Evolutionary conservation across 306 rosid species (phyloP), one percentile per base, ranked within the genome.

Genomic region (Adenanthera pavonina): DNA sequence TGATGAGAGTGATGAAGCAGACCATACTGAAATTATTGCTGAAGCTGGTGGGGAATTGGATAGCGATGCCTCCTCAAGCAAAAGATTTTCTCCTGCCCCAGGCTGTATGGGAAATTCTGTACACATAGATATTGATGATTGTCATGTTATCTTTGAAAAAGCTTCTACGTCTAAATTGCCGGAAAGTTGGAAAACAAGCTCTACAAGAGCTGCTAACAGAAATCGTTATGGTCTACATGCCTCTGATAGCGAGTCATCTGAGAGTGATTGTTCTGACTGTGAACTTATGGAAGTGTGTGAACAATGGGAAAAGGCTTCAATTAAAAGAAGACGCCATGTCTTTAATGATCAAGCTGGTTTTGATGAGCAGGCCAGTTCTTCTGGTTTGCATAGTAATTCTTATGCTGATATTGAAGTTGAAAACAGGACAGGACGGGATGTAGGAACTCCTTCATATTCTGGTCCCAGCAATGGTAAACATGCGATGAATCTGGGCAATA

Each of bases 51-150:
- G 91, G 57, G 97, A 92, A 20, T 82, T 89, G 76, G 97, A 92
- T 82, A 91, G 97, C 16, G 99, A 96, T 83, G 94, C 93, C 60
- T 86, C 89, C 80, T 92, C 97, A 64, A 90, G 87, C 84, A 87
- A 85, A 85, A 80, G 83, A 80, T 54, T 34, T 78, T 84, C 83
- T 81, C 74, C 89, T 64, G 51, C 77, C 12, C 75, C 86, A 75
- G 79, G 79, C 25, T 40, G 66, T n/a, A 10, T 33, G 83, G 69
- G 33, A 60, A 78, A 76, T 75, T 82, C 78, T 14, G 56, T 80
- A 19, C 72, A 78, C 54, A 69, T 83, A 48, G 88, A 88, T 74
- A 81, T 65, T 48, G 93, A 85, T 60, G 88, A 87, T 59, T 67
- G 78, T 56, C 78, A 67, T 61, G 83, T 82, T 80, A 78, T 81